Evolutionary conservation across 192 early-diverging fungal species (phyloP), one percentile per base, ranked within the genome.

Genomic region (Backusella australiensis): DNA sequence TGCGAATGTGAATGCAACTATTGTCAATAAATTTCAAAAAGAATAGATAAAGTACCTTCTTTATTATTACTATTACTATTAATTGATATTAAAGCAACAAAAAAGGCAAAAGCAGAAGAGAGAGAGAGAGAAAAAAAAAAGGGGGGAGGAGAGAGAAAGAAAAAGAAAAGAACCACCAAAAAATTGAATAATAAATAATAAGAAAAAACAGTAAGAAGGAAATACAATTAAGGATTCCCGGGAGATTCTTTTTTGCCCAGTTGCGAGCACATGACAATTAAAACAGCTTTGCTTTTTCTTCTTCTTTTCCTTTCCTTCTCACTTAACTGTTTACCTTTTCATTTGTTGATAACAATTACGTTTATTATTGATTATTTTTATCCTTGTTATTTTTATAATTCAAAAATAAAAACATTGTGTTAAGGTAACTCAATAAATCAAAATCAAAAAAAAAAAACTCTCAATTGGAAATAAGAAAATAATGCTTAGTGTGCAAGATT

Each of bases 151-250:
- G 26, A 63, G 2, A 59, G 23, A 29, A 63, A 63, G 56, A 63
- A 59, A 59, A 11, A 12, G 26, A 29, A 63, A 63, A 63, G 21
- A 63, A 5, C 4, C 11, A 63, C 56, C 21, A 63, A 63, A 63
- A 59, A 63, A 49, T 1, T 29, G 56, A 63, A 63, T 23, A 63
- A 63, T 29, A 63, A 63, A 63, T 63, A 26, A 63, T 14, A 63
- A 29, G 7, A 26, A 56, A 56, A 23, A 56, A 56, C 6, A 56
- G 53, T 56, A 56, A 56, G 56, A 63, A 63, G 56, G 56, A 63
- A 29, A 63, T 63, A 63, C 56, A 63, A 63, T 63, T 63, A 63
- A 63, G 56, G 56, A 63, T 63, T 63, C 23, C 23, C 56, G 56
- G 56, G 56, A 63, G 23, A 63, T 63, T 63, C 23, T 63, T 26